These are phyloP conservation scores for Glycine latifolia DNA, from an alignment of 306 rosid species.

Conservation along the genomic window DNA sequence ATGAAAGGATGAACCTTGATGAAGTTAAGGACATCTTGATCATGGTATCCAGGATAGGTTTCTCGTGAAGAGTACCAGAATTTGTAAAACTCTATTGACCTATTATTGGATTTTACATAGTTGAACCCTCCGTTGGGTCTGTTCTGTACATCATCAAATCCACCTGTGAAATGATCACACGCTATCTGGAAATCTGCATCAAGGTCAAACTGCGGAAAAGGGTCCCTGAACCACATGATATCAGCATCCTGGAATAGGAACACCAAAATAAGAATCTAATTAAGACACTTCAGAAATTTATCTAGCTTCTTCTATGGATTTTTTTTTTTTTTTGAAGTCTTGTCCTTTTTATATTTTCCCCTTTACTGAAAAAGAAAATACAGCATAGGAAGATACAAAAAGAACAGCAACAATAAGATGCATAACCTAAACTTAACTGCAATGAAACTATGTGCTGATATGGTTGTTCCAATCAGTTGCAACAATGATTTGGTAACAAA, in stretches of 20 bases:
- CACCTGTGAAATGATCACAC: conserved; percentile 86
- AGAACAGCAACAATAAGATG: conserved; percentile 34
- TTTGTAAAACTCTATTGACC: conserved; percentile 86
- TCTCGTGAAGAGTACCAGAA: conserved; percentile 83
- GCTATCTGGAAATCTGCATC: conserved; percentile 95
- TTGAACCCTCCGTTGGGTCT: conserved; percentile 94
- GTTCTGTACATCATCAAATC: conserved; percentile 68
- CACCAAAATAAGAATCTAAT: conserved; percentile 33
- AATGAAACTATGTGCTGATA: conserved; percentile 9
- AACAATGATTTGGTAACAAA: neutral
- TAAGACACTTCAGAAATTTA: conserved; percentile 38
- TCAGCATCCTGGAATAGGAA: conserved; percentile 85
- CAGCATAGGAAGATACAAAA: conserved; percentile 28
- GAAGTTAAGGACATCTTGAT: conserved; percentile 93
- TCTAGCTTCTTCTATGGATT: conserved; percentile 20
- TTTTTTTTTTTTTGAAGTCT: neutral
- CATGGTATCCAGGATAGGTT: conserved; percentile 84
- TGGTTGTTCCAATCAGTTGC: conserved; percentile 14
- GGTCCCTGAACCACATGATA: conserved; percentile 97
- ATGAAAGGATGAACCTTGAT: conserved; percentile 79
- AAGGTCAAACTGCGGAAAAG: conserved; percentile 74
- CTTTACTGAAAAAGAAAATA: neutral
- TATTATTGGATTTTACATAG: conserved; percentile 82
- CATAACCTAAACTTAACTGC: conserved; percentile 11
- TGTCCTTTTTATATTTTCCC: neutral